These are phyloP conservation scores for Galerina marginata DNA, from an alignment of 768 basidiomycete genomes.

Conservation along the genomic window DNA sequence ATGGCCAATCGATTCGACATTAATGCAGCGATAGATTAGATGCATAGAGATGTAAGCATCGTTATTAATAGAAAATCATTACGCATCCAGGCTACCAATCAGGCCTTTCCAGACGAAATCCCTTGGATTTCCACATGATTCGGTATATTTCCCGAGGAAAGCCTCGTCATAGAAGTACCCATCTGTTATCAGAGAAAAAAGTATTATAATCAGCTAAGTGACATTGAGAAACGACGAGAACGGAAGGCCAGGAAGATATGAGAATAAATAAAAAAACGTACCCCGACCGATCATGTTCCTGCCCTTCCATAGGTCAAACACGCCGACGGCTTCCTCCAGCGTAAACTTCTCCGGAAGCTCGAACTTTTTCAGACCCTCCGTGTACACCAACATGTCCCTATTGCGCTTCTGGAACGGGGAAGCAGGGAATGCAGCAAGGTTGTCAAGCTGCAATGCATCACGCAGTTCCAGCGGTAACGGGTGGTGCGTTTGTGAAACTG, in stretches of 20 bases:
- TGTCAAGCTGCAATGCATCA: conserved; percentile 51
- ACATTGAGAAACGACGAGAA: neutral
- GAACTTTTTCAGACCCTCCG: conserved; percentile 49
- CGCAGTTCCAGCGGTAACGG: conserved; percentile 66
- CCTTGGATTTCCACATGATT: conserved; percentile 78
- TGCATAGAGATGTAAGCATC: neutral
- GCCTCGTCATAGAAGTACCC: conserved; percentile 59
- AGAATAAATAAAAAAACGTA: conserved; percentile 10
- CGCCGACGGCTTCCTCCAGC: conserved; percentile 68
- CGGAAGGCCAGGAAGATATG: neutral
- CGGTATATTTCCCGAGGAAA: conserved; percentile 80
- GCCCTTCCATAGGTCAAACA: conserved; percentile 81
- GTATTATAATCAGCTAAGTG: neutral
- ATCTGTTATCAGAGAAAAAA: conserved; percentile 25
- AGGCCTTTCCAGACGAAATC: conserved; percentile 79
- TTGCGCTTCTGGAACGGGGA: conserved; percentile 65
- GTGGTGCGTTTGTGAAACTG: conserved; percentile 62
- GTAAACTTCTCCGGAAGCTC: conserved; percentile 61
- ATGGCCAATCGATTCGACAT: no score
- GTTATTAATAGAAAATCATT: conserved; percentile 5
- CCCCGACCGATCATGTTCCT: conserved; percentile 41
- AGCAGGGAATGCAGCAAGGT: conserved; percentile 30
- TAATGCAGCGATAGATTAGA: no score
- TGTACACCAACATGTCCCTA: conserved; percentile 53
- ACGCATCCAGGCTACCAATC: conserved; percentile 30